phyloP scores from a whole-genome alignment of 78 protist genomes.

The Tieghemostelium lacteum region DNA sequence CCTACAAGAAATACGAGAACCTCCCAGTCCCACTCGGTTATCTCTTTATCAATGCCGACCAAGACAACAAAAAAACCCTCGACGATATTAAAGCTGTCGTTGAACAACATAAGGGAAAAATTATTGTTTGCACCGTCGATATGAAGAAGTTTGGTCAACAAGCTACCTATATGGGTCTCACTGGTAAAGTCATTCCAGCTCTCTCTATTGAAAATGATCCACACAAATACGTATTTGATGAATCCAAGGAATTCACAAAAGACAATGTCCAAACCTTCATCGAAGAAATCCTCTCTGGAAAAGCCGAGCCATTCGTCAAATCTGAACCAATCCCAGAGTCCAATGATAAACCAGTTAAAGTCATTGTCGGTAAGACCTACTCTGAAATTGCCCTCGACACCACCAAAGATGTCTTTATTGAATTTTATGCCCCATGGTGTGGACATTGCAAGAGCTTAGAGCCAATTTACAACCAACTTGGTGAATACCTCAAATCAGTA shows the following conservation, averaged over 20 bases:
- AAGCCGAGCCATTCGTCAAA: conserved; percentile 55
- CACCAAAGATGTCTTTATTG: conserved; percentile 89
- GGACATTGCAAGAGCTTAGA: conserved; percentile 88
- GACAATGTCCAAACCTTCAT: conserved; percentile 38
- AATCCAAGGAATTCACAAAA: not conserved
- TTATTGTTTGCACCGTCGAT: conserved; percentile 59
- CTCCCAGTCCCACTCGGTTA: conserved; percentile 67
- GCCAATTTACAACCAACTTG: conserved; percentile 87
- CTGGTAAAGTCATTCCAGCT: conserved; percentile 65
- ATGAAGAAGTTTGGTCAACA: conserved; percentile 52
- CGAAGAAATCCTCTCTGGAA: not conserved
- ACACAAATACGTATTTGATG: conserved; percentile 26
- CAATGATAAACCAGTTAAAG: conserved; percentile 80
- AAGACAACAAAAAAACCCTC: conserved; percentile 30
- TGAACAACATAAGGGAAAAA: conserved; percentile 29
- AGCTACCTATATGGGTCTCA: conserved; percentile 78
- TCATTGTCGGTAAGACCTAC: conserved; percentile 83
- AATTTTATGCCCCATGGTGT: conserved; percentile 94
- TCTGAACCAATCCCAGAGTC: conserved; percentile 76
- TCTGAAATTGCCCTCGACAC: conserved; percentile 73
- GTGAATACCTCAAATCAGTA: conserved; percentile 36
- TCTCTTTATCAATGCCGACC: conserved; percentile 40
- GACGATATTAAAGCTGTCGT: conserved; percentile 25
- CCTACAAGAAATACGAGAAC: conserved; percentile 75
- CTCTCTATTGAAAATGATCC: conserved; percentile 40